A percentile compares a stretch with the other conserved stretches of the same genome.
Conservation (phyloP, 2,329 filamentous ascomycete genomes). For the Akanthomyces lecanii region DNA sequence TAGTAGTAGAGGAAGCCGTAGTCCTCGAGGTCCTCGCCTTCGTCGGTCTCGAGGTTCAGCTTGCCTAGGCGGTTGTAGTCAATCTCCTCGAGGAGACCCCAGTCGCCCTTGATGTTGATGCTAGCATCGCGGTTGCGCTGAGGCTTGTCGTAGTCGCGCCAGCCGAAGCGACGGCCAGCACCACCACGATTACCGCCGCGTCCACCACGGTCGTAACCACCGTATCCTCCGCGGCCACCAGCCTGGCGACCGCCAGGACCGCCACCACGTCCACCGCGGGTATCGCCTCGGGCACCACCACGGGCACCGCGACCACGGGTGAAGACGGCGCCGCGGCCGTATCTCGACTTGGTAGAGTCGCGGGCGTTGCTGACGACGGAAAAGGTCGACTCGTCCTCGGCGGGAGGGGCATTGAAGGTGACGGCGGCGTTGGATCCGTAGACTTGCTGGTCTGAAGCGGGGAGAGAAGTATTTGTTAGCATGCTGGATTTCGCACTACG, state of each 20-base stretch:
- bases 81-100: constrained; percentile 95
- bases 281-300: constrained; percentile 61
- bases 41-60: constrained; percentile 90
- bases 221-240: constrained; percentile 35
- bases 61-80: constrained; percentile 94
- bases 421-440: constrained; percentile 87
- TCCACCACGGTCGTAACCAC: constrained; percentile 67
- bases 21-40: constrained; percentile 89
- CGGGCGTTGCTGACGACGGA: constrained; percentile 95
- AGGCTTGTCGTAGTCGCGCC: constrained; percentile 99
- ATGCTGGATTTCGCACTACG: too few species aligned
- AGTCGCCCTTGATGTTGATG: constrained; percentile 93
- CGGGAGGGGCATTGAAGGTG: constrained; percentile 83
- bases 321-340: constrained; percentile 84
- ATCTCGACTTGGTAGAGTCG: constrained; percentile 80
- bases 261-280: constrained; percentile 57
- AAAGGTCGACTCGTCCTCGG: constrained; percentile 96
- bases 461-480: neutral
- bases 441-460: constrained; percentile 76
- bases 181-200: constrained; percentile 62
- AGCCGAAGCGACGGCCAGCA: constrained; percentile 85
- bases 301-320: constrained; percentile 81
- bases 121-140: constrained; percentile 93
- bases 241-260: constrained; percentile 62
- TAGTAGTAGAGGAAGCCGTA: constrained; percentile 99